These are phyloP conservation scores for Fraxinus baroniana DNA, from an alignment of 305 asterid species.

Conservation along the genomic window DNA sequence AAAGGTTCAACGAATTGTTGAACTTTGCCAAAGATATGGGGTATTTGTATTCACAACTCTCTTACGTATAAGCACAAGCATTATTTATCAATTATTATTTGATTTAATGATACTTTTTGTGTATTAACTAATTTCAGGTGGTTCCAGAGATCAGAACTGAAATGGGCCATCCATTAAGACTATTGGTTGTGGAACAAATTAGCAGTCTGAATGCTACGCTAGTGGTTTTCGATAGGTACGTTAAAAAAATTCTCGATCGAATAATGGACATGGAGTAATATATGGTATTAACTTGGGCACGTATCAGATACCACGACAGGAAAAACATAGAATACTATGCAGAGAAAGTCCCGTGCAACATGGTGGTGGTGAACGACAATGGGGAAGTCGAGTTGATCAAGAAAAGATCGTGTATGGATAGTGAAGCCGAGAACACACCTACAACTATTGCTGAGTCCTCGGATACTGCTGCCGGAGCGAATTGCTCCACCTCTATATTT, in stretches of 20 bases:
- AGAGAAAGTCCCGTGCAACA: slow-evolving; percentile 31
- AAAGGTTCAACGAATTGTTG: slow-evolving; percentile 44
- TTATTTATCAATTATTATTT: not conserved
- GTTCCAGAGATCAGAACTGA: slow-evolving; percentile 54
- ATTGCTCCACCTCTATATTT: slow-evolving; percentile 24
- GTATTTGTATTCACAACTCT: slow-evolving; percentile 21
- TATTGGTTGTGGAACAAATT: slow-evolving; percentile 53
- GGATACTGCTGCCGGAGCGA: slow-evolving; percentile 13
- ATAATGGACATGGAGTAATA: not conserved
- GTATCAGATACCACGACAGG: slow-evolving; percentile 37
- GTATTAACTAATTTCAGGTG: slow-evolving; percentile 36
- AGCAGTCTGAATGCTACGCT: slow-evolving; percentile 54
- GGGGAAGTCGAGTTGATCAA: slow-evolving; percentile 36
- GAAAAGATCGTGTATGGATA: slow-evolving; percentile 16
- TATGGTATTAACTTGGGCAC: not conserved
- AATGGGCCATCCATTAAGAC: slow-evolving; percentile 65
- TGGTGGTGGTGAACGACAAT: slow-evolving; percentile 37
- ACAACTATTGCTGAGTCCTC: slow-evolving; percentile 13
- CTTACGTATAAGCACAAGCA: not conserved
- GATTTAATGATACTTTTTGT: not conserved
- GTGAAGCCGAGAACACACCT: slow-evolving; percentile 25
- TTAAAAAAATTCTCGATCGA: not conserved
- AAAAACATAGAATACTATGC: slow-evolving; percentile 41
- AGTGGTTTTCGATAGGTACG: slow-evolving; percentile 67
- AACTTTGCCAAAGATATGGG: slow-evolving; percentile 55